A percentile compares a stretch with the other conserved stretches of the same genome.
Conservation (phyloP, 371 early-diverging fungal species). For the Circinella umbellata region DNA sequence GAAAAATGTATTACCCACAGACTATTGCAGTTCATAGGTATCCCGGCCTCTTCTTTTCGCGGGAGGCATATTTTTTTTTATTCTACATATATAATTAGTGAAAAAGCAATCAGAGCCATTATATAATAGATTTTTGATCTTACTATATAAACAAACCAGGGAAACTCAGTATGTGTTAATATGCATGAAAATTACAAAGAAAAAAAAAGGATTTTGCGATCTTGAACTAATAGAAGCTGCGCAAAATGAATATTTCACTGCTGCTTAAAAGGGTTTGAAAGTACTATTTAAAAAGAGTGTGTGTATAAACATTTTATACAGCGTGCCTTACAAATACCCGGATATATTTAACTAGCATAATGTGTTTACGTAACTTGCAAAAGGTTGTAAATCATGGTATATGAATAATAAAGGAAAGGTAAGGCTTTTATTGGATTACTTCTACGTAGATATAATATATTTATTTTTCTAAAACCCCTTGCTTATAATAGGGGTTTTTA, state of each 20-base stretch:
- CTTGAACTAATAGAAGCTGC: conserved; percentile 24
- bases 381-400: conserved; percentile 7
- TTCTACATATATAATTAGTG: neutral
- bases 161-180: conserved; percentile 26
- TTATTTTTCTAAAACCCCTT: no score
- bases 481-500: no score
- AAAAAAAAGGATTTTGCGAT: conserved; percentile 21
- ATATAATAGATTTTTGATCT: neutral
- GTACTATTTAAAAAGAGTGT: conserved; percentile 19
- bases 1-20: neutral
- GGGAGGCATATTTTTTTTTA: neutral
- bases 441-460: conserved; percentile 40
- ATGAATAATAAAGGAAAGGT: neutral
- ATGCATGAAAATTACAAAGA: conserved; percentile 19
- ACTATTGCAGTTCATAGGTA: neutral
- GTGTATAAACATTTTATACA: no score
- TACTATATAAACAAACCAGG: neutral
- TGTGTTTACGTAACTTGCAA: no score
- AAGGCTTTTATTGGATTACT: conserved; percentile 56
- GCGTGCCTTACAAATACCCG: no score
- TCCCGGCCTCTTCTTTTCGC: neutral
- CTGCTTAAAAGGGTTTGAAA: conserved; percentile 19
- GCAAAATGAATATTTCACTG: conserved; percentile 20
- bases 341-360: no score
- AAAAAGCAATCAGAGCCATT: no score